phyloP scores from a whole-genome alignment of 1,284 basidiomycete genomes.

The Ceratobasidium sp. region DNA sequence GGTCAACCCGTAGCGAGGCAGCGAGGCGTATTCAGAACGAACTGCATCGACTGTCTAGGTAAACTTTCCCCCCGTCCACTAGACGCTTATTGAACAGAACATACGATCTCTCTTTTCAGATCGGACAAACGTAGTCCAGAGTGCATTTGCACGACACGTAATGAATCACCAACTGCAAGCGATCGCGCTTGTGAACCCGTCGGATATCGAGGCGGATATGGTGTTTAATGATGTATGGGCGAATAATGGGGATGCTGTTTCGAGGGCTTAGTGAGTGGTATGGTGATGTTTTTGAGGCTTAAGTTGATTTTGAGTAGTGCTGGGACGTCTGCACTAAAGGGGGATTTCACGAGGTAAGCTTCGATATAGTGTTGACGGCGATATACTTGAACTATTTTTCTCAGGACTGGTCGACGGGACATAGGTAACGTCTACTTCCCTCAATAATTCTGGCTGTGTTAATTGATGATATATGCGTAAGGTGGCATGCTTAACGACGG shows the following conservation, averaged over 20 bases:
- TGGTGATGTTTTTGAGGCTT: constrained; percentile 53
- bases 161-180: constrained; percentile 84
- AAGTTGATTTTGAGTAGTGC: constrained; percentile 60
- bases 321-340: constrained; percentile 93
- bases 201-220: constrained; percentile 71
- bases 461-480: not conserved
- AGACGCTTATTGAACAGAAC: not conserved
- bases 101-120: constrained; percentile 60
- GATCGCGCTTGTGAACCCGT: constrained; percentile 69
- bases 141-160: constrained; percentile 84
- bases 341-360: constrained; percentile 87
- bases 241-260: constrained; percentile 92
- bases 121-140: constrained; percentile 89
- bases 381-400: not conserved
- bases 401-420: constrained; percentile 91
- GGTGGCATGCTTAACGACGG: constrained; percentile 91
- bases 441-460: not conserved
- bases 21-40: constrained; percentile 84
- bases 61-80: not conserved
- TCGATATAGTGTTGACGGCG: not conserved
- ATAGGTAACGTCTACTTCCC: constrained; percentile 55
- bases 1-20: constrained; percentile 79
- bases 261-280: constrained; percentile 79
- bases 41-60: constrained; percentile 86
- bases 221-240: constrained; percentile 97